These are phyloP conservation scores for Ophiocordyceps camponoti-rufipedis DNA, from an alignment of 2,329 filamentous ascomycete species.

Conservation along the genomic window DNA sequence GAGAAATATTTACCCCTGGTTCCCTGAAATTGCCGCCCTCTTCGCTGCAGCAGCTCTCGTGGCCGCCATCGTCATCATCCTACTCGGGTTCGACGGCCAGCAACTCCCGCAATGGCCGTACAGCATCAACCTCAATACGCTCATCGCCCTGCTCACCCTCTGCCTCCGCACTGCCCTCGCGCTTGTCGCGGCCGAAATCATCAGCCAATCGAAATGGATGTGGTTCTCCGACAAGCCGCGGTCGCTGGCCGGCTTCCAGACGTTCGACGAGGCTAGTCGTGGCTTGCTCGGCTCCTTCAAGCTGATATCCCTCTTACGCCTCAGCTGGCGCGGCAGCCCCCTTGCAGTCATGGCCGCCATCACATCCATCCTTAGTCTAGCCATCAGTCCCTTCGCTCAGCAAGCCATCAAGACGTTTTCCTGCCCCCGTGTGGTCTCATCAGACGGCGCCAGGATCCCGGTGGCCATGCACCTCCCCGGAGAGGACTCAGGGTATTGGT, in stretches of 20 bases:
- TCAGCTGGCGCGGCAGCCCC: neutral
- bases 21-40: neutral
- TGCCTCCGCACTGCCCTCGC: conserved; percentile 8
- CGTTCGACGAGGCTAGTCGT: conserved; percentile 13
- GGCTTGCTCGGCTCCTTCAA: conserved; percentile 9
- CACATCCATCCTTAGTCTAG: neutral
- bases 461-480: neutral
- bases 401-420: neutral
- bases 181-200: conserved; percentile 10
- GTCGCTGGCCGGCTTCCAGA: conserved; percentile 11
- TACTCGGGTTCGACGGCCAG: neutral
- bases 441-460: neutral
- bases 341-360: neutral
- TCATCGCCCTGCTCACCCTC: neutral
- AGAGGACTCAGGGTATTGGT: no score
- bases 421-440: neutral
- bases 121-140: neutral
- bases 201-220: conserved; percentile 14
- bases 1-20: neutral
- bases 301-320: conserved; percentile 4
- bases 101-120: neutral
- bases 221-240: conserved; percentile 11
- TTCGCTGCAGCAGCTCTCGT: neutral
- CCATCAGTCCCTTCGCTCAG: conserved; percentile 1
- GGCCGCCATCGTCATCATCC: neutral